A percentile compares a stretch with the other conserved stretches of the same genome.
phyloP scores from a whole-genome alignment of 2,329 filamentous ascomycete genomes.

The Aureobasidium namibiae region DNA sequence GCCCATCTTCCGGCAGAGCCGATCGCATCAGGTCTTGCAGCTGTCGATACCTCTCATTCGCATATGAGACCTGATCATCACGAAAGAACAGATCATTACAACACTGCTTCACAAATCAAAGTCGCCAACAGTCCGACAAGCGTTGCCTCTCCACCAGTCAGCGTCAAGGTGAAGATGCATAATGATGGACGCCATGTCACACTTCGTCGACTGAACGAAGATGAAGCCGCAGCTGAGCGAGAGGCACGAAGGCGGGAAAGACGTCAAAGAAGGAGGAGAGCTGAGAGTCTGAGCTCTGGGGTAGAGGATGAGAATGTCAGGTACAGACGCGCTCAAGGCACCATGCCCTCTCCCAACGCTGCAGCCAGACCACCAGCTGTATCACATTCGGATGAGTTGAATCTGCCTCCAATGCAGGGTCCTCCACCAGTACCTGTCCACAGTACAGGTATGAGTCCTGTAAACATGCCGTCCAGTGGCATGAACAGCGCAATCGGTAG shows the following conservation, averaged over 20 bases:
- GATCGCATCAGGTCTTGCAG: conserved; percentile 16
- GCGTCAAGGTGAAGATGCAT: conserved; percentile 58
- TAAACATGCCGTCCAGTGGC: conserved; percentile 16
- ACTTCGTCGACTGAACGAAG: conserved; percentile 51
- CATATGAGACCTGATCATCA: conserved; percentile 21
- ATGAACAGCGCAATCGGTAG: conserved; percentile 22
- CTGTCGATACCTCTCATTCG: neutral
- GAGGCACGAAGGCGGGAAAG: conserved; percentile 45
- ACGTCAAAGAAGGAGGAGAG: conserved; percentile 21
- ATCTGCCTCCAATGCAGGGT: conserved; percentile 16
- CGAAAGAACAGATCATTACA: conserved; percentile 16
- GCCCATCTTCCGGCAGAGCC: conserved; percentile 7
- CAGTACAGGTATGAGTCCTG: conserved; percentile 13
- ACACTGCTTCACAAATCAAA: conserved; percentile 22
- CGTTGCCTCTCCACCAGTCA: conserved; percentile 49
- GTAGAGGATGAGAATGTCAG: conserved; percentile 32
- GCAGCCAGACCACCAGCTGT: conserved; percentile 16
- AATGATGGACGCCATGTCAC: conserved; percentile 56
- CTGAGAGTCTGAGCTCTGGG: conserved; percentile 28
- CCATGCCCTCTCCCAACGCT: conserved; percentile 14
- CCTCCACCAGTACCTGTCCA: conserved; percentile 17
- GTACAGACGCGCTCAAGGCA: conserved; percentile 13
- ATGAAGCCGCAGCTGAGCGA: conserved; percentile 54
- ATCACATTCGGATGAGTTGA: conserved; percentile 14
- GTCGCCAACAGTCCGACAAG: neutral